A percentile compares a stretch with the other conserved stretches of the same genome.
Evolutionary conservation across 768 basidiomycete species (phyloP).

Genomic region (Hypsizygus marmoreus): DNA sequence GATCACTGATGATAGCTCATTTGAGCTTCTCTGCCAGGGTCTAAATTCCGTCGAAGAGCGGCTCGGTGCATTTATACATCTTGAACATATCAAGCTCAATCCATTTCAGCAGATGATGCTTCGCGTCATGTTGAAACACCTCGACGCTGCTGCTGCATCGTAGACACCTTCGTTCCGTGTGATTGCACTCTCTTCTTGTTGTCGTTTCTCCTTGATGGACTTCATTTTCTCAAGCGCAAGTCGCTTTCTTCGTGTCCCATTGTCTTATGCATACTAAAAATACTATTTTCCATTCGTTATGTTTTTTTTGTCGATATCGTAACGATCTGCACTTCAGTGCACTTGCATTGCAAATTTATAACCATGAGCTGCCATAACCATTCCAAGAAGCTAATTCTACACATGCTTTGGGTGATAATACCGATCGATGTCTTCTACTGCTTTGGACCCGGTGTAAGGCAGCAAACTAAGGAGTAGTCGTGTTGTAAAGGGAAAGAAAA

Average conservation of each 20-base stretch:
- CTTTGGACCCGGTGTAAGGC: slow-evolving; percentile 12
- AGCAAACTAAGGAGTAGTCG: slow-evolving; percentile 15
- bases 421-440: slow-evolving; percentile 16
- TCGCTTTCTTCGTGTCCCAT: too few relatives aligned
- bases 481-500: slow-evolving; percentile 5
- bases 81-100: neutral
- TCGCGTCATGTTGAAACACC: neutral
- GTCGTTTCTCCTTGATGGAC: too few relatives aligned
- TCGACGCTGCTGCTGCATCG: neutral
- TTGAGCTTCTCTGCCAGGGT: slow-evolving; percentile 17
- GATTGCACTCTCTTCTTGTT: neutral
- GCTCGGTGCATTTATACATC: too few relatives aligned
- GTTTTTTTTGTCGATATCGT: too few relatives aligned
- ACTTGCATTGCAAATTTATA: too few relatives aligned
- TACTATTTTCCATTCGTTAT: too few relatives aligned
- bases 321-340: too few relatives aligned
- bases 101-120: slow-evolving; percentile 18
- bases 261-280: too few relatives aligned
- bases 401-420: slow-evolving; percentile 17
- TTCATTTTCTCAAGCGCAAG: too few relatives aligned
- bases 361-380: too few relatives aligned
- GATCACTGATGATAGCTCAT: slow-evolving; percentile 22
- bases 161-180: neutral
- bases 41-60: too few relatives aligned
- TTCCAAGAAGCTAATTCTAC: slow-evolving; percentile 15